These are phyloP conservation scores for Phoma herbarum DNA, from an alignment of 2,329 filamentous ascomycete genomes.

Conservation along the genomic window DNA sequence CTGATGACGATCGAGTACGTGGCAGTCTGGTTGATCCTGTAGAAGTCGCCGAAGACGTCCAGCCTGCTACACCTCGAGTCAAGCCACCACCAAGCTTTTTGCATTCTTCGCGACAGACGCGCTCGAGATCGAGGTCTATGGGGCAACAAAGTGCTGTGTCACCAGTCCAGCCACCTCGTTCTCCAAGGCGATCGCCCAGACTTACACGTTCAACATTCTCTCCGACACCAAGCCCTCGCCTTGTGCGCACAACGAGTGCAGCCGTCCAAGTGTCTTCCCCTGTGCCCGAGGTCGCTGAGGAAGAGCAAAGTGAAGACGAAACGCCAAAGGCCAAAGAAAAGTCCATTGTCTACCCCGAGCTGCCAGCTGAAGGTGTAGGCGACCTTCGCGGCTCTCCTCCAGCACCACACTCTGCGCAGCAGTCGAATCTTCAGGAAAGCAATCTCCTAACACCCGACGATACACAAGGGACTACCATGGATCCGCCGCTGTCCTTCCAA, in stretches of 20 bases:
- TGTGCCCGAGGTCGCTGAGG: not conserved
- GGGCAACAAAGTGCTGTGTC: slow-evolving; percentile 7
- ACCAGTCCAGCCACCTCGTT: slow-evolving; percentile 7
- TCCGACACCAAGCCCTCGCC: slow-evolving; percentile 7
- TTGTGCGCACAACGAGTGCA: slow-evolving; percentile 1
- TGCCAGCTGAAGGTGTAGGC: slow-evolving; percentile 23
- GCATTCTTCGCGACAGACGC: not conserved
- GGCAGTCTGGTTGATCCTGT: slow-evolving; percentile 22
- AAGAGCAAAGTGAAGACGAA: not conserved
- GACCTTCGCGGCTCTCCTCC: slow-evolving; percentile 25
- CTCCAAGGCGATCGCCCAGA: slow-evolving; percentile 4
- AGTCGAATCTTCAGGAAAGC: slow-evolving; percentile 26
- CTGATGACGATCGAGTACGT: slow-evolving; percentile 28
- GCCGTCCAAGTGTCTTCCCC: not conserved
- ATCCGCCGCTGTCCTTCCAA: slow-evolving; percentile 34
- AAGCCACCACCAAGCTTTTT: slow-evolving; percentile 8
- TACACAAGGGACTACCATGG: slow-evolving; percentile 35
- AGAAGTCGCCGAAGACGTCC: slow-evolving; percentile 1
- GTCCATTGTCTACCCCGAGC: not conserved
- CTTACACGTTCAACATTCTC: slow-evolving; percentile 11
- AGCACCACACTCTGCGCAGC: slow-evolving; percentile 20
- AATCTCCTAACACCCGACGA: slow-evolving; percentile 39
- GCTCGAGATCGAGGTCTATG: slow-evolving; percentile 2
- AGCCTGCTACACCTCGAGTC: slow-evolving; percentile 9
- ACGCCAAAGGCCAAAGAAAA: not conserved